These are phyloP conservation scores for Knoxia roxburghii DNA, from an alignment of 257 asterid species.

Conservation along the genomic window DNA sequence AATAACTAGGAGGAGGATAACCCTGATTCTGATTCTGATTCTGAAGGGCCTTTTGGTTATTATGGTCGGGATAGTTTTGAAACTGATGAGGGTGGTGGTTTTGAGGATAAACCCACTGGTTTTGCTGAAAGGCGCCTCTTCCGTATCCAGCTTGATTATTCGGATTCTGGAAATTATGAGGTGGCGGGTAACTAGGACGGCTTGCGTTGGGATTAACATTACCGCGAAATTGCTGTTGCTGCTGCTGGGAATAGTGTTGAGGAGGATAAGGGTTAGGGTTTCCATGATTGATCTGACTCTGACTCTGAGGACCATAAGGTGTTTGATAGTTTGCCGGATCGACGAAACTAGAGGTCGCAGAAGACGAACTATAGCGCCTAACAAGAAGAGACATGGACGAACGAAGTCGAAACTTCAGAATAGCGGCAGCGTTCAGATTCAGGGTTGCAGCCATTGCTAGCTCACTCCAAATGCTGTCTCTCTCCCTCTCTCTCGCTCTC, in stretches of 20 bases:
- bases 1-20: slow-evolving; percentile 22
- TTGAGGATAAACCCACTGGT: too few relatives aligned
- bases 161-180: not conserved
- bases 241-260: slow-evolving; percentile 15
- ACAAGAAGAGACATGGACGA: slow-evolving; percentile 12
- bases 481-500: too few relatives aligned
- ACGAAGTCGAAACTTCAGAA: slow-evolving; percentile 1
- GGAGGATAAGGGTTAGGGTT: slow-evolving; percentile 15
- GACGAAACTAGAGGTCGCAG: slow-evolving; percentile 17
- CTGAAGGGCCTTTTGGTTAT: slow-evolving; percentile 24
- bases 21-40: slow-evolving; percentile 8
- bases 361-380: slow-evolving; percentile 8
- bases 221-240: not conserved
- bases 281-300: slow-evolving; percentile 28
- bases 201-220: slow-evolving; percentile 9
- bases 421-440: not conserved
- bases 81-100: not conserved
- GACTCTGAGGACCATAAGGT: slow-evolving; percentile 24
- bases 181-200: not conserved
- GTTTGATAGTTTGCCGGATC: slow-evolving; percentile 28
- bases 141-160: not conserved
- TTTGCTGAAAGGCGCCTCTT: not conserved
- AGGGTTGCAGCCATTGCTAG: slow-evolving; percentile 11
- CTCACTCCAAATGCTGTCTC: too few relatives aligned
- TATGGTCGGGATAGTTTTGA: slow-evolving; percentile 19